Conservation (phyloP, 345 rosid genomes). For the Salix suchowensis region DNA sequence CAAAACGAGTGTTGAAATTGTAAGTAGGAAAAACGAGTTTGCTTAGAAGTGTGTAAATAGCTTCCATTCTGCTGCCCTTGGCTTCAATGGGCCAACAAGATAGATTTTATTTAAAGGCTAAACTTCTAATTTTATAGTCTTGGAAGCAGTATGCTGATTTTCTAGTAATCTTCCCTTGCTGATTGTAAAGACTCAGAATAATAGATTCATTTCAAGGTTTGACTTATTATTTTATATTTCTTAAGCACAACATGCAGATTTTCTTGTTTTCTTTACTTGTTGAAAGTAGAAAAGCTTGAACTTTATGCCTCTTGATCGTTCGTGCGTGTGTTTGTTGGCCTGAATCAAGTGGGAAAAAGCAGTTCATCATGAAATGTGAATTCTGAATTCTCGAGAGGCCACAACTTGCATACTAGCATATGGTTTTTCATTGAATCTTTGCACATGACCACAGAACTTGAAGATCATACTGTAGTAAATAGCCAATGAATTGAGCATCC, state of each 20-base stretch:
- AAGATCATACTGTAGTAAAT: neutral
- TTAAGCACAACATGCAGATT: neutral
- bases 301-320: no score
- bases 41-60: conserved; percentile 32
- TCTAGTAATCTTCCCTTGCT: neutral
- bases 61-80: conserved; percentile 10
- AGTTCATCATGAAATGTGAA: neutral
- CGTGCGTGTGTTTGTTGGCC: neutral
- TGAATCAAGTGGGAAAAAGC: neutral
- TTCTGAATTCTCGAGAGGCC: neutral
- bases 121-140: neutral
- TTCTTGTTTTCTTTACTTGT: neutral
- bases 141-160: neutral
- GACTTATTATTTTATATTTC: neutral
- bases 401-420: neutral
- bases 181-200: neutral
- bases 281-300: neutral
- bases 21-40: conserved; percentile 28
- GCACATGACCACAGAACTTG: neutral
- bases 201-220: neutral
- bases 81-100: conserved; percentile 1
- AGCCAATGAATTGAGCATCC: neutral
- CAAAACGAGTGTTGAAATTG: conserved; percentile 20
- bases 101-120: neutral
- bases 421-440: neutral